Percentiles rank a stretch among this genome's conserved stretches.
Evolutionary conservation across 2,329 filamentous ascomycete genomes (phyloP).

Genomic region (Ceratocystis colombiana): DNA sequence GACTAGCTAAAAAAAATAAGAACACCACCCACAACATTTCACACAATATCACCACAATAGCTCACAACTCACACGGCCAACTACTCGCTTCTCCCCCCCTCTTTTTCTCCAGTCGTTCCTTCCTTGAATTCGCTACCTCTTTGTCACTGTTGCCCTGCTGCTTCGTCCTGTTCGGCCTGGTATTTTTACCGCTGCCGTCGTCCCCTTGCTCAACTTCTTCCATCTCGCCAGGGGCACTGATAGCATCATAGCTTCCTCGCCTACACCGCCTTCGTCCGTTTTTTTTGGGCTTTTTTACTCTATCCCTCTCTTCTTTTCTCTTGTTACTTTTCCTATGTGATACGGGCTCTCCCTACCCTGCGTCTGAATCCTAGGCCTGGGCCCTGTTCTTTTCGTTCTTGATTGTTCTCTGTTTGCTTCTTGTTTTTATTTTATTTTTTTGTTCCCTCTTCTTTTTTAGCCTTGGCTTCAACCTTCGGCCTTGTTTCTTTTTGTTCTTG

Average conservation of each 20-base stretch:
- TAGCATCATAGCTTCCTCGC: constrained; percentile 13
- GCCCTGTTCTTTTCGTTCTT: background rate
- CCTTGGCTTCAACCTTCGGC: background rate
- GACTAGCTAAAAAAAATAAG: background rate
- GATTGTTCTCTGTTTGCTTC: background rate
- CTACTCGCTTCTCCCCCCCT: background rate
- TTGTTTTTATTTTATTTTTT: constrained; percentile 1
- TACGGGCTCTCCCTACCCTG: background rate
- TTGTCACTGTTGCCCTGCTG: background rate
- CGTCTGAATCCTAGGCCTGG: background rate
- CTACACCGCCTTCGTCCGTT: constrained; percentile 10
- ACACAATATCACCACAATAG: background rate
- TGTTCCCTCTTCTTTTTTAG: background rate
- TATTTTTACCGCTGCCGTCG: too few relatives aligned
- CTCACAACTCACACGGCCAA: background rate
- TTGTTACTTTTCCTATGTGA: background rate
- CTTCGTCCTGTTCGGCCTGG: background rate
- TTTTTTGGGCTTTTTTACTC: background rate
- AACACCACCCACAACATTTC: background rate
- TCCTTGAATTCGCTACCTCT: too few relatives aligned
- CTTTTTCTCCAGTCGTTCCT: background rate
- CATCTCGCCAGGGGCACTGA: constrained; percentile 5
- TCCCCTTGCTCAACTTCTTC: constrained; percentile 2
- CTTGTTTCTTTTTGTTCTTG: background rate
- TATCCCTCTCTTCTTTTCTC: background rate